Evolutionary conservation across 345 rosid genomes (phyloP).

Genomic region (Clausena lansium): DNA sequence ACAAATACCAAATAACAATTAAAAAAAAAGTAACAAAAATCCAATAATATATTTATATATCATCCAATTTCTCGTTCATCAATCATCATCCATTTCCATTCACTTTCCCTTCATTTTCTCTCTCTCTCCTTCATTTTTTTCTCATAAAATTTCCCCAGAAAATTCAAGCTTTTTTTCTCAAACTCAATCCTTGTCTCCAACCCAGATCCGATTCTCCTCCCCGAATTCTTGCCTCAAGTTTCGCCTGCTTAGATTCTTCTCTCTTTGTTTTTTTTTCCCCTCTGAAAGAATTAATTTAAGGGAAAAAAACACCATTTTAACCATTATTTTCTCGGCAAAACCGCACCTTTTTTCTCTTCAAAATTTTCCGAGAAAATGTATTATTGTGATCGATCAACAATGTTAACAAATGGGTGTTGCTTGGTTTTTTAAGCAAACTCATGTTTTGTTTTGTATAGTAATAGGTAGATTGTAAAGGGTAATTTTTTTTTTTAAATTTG

Average conservation of each 20-base stretch:
- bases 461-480: background rate
- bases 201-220: constrained; percentile 35
- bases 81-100: constrained; percentile 18
- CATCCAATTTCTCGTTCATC: background rate
- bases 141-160: constrained; percentile 28
- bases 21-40: background rate
- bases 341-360: background rate
- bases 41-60: constrained; percentile 8
- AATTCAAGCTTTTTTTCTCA: background rate
- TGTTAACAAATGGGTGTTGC: constrained; percentile 24
- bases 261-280: background rate
- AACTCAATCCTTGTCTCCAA: constrained; percentile 22
- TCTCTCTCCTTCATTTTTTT: constrained; percentile 4
- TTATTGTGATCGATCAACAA: constrained; percentile 6
- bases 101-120: background rate
- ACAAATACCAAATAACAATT: background rate
- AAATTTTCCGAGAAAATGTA: constrained; percentile 25
- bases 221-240: constrained; percentile 28
- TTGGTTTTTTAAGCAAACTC: constrained; percentile 23
- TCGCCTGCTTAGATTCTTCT: constrained; percentile 19
- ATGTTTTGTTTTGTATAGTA: constrained; percentile 9
- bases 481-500: constrained; percentile 1
- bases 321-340: constrained; percentile 9
- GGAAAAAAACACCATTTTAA: background rate
- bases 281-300: background rate